Evolutionary conservation across 805 yeast genomes (phyloP).

Genomic region (Wickerhamiella lipophila): DNA sequence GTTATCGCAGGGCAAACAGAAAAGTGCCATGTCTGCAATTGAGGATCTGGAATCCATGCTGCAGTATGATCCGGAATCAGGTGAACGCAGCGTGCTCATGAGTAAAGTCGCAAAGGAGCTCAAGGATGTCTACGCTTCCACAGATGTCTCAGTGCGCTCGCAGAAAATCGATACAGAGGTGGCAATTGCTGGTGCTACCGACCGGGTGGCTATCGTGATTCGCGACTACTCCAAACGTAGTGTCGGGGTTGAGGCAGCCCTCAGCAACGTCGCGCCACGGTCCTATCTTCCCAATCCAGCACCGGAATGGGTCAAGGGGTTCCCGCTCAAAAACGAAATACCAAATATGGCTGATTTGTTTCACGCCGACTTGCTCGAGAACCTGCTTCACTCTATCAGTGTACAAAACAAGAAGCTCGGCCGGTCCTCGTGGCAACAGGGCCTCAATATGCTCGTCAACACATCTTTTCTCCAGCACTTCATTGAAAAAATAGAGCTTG

Average conservation of each 20-base stretch:
- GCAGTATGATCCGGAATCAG: conserved; percentile 21
- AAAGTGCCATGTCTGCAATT: conserved; percentile 41
- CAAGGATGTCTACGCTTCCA: neutral
- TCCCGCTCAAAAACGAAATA: conserved; percentile 30
- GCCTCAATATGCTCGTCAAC: conserved; percentile 33
- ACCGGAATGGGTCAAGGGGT: conserved; percentile 41
- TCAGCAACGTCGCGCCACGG: conserved; percentile 44
- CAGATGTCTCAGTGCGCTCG: conserved; percentile 13
- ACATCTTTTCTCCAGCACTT: conserved; percentile 19
- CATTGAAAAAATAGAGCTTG: conserved; percentile 35
- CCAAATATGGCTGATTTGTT: conserved; percentile 33
- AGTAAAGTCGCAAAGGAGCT: conserved; percentile 37
- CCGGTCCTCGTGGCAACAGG: conserved; percentile 19
- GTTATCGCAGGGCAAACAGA: conserved; percentile 6
- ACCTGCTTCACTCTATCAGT: conserved; percentile 40
- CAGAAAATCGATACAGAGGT: conserved; percentile 46
- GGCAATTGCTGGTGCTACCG: conserved; percentile 58
- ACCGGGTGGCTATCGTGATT: conserved; percentile 57
- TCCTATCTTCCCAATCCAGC: conserved; percentile 53
- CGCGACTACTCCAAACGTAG: conserved; percentile 52
- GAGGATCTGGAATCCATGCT: conserved; percentile 43
- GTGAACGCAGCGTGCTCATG: conserved; percentile 31
- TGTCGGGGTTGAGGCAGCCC: conserved; percentile 39
- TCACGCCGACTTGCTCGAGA: conserved; percentile 67
- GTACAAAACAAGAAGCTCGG: conserved; percentile 23